phyloP scores from a whole-genome alignment of 2,329 filamentous ascomycete genomes.

The Trichophyton simii region DNA sequence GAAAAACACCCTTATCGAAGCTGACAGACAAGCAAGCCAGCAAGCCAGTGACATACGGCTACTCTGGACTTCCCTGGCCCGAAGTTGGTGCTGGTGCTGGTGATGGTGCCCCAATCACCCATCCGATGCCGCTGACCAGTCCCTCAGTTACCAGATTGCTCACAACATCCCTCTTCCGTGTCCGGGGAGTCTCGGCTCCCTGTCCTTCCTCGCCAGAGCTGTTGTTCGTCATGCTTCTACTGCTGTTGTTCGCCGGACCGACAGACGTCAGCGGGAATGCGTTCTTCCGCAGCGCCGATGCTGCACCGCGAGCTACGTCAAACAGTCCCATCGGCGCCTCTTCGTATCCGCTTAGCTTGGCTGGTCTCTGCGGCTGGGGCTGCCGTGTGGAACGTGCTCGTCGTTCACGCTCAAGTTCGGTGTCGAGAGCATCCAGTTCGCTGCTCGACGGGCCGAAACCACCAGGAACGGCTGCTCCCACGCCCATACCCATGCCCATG shows the following conservation, averaged over 20 bases:
- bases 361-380: constrained; percentile 10
- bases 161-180: constrained; percentile 43
- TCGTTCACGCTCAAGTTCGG: constrained; percentile 27
- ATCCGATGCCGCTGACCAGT: constrained; percentile 50
- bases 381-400: constrained; percentile 18
- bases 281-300: constrained; percentile 36
- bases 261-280: constrained; percentile 30
- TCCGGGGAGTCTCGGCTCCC: constrained; percentile 21
- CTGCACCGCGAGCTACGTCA: constrained; percentile 40
- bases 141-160: constrained; percentile 52
- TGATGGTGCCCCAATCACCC: constrained; percentile 44
- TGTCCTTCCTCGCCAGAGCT: constrained; percentile 11
- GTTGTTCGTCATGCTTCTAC: constrained; percentile 9
- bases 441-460: constrained; percentile 33
- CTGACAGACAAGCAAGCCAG: too few relatives aligned
- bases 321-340: constrained; percentile 42
- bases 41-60: not conserved
- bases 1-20: too few relatives aligned
- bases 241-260: constrained; percentile 12
- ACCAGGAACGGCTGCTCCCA: constrained; percentile 27
- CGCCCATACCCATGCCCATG: not conserved
- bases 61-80: not conserved
- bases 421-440: constrained; percentile 36
- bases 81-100: constrained; percentile 23
- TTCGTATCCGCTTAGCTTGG: constrained; percentile 18